These are phyloP conservation scores for Stephania cephalantha DNA, from an alignment of 164 flowering plant species.

Conservation along the genomic window DNA sequence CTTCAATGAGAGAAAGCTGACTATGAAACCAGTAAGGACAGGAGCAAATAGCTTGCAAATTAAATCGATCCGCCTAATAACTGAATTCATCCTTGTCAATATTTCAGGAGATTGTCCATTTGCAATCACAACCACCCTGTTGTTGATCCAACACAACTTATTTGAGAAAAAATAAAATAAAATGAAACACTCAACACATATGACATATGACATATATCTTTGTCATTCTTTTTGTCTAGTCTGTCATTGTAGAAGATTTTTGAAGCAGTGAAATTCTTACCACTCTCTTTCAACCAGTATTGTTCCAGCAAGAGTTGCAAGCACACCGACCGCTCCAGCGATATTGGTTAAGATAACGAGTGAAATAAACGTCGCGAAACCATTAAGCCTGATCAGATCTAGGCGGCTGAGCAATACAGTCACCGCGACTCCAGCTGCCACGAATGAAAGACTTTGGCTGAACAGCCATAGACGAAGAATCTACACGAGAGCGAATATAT, in stretches of 20 bases:
- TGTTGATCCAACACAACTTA: not conserved
- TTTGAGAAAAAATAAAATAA: not conserved
- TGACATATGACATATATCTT: too few species aligned
- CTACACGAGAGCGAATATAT: constrained; percentile 25
- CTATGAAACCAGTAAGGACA: constrained; percentile 63
- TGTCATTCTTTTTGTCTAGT: too few species aligned
- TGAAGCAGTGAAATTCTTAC: constrained; percentile 23
- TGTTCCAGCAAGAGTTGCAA: constrained; percentile 83
- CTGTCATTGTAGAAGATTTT: not conserved
- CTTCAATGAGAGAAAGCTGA: constrained; percentile 69
- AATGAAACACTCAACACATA: not conserved
- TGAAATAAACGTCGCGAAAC: constrained; percentile 34
- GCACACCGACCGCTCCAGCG: constrained; percentile 75
- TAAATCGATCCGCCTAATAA: constrained; percentile 71
- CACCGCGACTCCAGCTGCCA: constrained; percentile 71
- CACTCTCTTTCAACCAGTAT: constrained; percentile 91
- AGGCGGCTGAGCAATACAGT: constrained; percentile 36
- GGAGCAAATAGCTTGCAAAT: constrained; percentile 77
- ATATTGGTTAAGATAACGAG: constrained; percentile 55
- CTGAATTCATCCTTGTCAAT: constrained; percentile 60
- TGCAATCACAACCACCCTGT: constrained; percentile 89
- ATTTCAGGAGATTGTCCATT: constrained; percentile 49
- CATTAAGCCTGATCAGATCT: constrained; percentile 31
- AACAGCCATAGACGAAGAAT: constrained; percentile 74
- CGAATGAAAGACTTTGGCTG: constrained; percentile 65